Conservation (phyloP, 2,329 filamentous ascomycete genomes). For the Didymella glomerata region DNA sequence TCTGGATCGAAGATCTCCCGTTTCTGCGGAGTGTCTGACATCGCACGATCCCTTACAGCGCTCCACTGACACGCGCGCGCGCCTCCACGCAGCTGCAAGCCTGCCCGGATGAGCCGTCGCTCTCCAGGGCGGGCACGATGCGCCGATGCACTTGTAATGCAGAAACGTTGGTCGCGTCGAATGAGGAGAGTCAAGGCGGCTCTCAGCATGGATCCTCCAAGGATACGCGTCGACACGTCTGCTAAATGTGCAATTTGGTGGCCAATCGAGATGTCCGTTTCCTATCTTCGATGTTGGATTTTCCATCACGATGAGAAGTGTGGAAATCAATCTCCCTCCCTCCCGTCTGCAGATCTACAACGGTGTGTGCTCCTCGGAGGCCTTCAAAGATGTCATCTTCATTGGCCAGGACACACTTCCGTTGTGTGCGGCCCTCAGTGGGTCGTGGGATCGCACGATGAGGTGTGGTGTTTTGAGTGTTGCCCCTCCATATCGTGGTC, state of each 20-base stretch:
- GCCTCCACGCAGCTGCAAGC: conserved; percentile 1
- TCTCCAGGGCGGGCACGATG: conserved; percentile 1
- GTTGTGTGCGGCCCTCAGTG: neutral
- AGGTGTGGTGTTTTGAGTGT: conserved; percentile 6
- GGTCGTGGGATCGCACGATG: conserved; percentile 3
- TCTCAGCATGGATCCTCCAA: neutral
- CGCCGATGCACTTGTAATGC: conserved; percentile 13
- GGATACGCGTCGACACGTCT: neutral
- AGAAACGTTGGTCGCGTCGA: conserved; percentile 12
- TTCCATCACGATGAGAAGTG: conserved; percentile 3
- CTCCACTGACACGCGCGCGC: conserved; percentile 14
- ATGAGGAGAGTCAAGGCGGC: neutral
- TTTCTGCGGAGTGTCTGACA: conserved; percentile 6
- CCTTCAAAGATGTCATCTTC: neutral
- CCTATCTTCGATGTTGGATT: neutral
- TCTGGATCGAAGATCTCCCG: conserved; percentile 21
- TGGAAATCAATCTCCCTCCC: neutral
- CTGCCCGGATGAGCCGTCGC: conserved; percentile 4
- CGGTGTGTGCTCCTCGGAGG: neutral
- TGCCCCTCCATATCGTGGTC: conserved; percentile 4
- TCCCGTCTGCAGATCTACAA: conserved; percentile 2
- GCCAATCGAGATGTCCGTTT: neutral
- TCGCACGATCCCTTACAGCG: conserved; percentile 9
- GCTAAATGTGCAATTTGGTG: neutral
- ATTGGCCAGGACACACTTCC: conserved; percentile 8